Conservation (phyloP, 805 yeast genomes). For the Wickerhamomyces rabaulensis region DNA sequence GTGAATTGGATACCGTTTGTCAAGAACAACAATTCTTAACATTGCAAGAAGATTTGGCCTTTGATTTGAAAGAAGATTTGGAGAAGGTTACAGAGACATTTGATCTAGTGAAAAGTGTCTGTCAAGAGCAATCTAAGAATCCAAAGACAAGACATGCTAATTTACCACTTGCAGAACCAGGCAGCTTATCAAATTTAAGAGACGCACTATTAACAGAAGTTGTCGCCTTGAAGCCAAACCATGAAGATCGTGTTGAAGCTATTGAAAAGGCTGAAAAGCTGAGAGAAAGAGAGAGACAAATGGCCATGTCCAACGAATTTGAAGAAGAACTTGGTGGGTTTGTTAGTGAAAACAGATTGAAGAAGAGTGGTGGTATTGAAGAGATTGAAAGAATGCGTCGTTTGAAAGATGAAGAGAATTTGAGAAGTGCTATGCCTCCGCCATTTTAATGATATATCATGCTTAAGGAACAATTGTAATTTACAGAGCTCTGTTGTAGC, state of each 20-base stretch:
- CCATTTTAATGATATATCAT: conserved; percentile 11
- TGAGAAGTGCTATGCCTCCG: conserved; percentile 44
- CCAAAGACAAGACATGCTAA: conserved; percentile 34
- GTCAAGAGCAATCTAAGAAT: conserved; percentile 68
- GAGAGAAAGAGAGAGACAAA: conserved; percentile 63
- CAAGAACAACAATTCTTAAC: conserved; percentile 93
- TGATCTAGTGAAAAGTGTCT: conserved; percentile 72
- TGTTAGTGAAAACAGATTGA: conserved; percentile 71
- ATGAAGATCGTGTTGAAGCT: conserved; percentile 81
- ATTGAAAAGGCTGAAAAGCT: conserved; percentile 81
- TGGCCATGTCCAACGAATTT: conserved; percentile 56
- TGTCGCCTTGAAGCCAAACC: conserved; percentile 73
- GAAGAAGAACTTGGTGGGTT: conserved; percentile 82
- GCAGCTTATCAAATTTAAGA: conserved; percentile 53
- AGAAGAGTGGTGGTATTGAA: conserved; percentile 84
- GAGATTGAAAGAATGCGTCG: conserved; percentile 71
- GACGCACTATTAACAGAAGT: conserved; percentile 83
- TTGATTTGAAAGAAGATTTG: conserved; percentile 76
- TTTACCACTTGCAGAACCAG: conserved; percentile 55
- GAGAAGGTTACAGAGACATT: conserved; percentile 78
- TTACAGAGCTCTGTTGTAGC: no score
- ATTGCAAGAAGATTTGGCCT: conserved; percentile 79
- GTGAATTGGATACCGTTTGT: conserved; percentile 81
- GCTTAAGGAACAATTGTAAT: neutral
- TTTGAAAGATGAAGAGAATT: conserved; percentile 64